Evolutionary conservation across 192 early-diverging fungal species (phyloP).

Genomic region (Allomyces macrogynus): DNA sequence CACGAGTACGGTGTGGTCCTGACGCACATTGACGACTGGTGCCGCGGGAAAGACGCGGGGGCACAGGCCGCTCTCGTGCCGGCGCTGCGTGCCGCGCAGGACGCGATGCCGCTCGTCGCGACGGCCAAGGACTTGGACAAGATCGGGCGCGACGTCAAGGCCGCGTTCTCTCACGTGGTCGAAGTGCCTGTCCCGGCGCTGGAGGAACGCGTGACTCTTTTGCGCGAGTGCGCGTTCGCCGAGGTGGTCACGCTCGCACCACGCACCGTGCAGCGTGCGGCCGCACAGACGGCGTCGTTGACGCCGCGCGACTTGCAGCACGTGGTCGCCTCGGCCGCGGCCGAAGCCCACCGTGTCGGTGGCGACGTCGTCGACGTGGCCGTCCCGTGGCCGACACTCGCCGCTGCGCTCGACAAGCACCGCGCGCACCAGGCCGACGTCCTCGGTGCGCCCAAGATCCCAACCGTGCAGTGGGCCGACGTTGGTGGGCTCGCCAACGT

Average conservation of each 20-base stretch:
- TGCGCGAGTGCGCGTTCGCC: not conserved
- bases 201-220: not conserved
- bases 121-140: not conserved
- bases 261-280: not conserved
- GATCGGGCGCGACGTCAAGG: too few relatives aligned
- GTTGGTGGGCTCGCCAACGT: conserved; percentile 85
- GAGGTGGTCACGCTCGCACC: not conserved
- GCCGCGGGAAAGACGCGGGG: too few relatives aligned
- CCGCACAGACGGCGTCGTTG: not conserved
- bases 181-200: not conserved
- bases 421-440: not conserved
- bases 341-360: not conserved
- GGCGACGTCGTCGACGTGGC: not conserved
- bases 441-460: conserved; percentile 32
- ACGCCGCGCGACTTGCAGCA: not conserved
- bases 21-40: too few relatives aligned
- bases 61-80: too few relatives aligned
- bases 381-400: not conserved
- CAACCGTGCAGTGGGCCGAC: conserved; percentile 95
- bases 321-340: not conserved
- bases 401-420: not conserved
- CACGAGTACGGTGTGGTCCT: too few relatives aligned
- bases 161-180: too few relatives aligned
- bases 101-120: not conserved
- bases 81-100: not conserved